Evolutionary conservation across 305 asterid species (phyloP).

Genomic region (Solanum hybrid): DNA sequence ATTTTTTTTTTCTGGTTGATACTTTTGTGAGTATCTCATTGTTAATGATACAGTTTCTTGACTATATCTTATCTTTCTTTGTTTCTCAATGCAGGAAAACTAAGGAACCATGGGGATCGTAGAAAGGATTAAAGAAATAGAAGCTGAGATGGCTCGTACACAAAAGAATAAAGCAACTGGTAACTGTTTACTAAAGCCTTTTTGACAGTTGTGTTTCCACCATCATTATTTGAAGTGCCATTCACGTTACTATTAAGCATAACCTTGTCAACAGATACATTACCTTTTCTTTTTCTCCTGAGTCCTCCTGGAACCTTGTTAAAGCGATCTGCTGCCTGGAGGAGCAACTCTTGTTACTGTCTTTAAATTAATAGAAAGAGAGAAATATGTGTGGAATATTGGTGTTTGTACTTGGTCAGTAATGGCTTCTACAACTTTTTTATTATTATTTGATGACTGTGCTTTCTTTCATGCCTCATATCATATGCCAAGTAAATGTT

Average conservation of each 20-base stretch:
- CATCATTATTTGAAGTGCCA: background rate
- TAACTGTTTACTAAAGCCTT: background rate
- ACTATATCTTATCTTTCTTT: background rate
- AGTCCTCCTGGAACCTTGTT: background rate
- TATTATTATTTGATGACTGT: background rate
- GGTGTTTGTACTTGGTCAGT: background rate
- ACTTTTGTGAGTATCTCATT: background rate
- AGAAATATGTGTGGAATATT: background rate
- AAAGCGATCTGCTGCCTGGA: background rate
- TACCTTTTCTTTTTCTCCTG: background rate
- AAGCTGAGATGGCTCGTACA: slow-evolving; percentile 95
- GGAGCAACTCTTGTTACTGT: background rate
- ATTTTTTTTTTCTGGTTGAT: background rate
- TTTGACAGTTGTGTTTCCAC: background rate
- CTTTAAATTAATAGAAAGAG: background rate
- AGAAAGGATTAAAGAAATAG: slow-evolving; percentile 83
- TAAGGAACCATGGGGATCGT: slow-evolving; percentile 68
- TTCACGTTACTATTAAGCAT: background rate
- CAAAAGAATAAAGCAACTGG: slow-evolving; percentile 84
- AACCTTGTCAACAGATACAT: background rate
- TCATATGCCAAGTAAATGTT: background rate
- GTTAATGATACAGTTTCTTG: background rate
- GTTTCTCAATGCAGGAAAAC: slow-evolving; percentile 24
- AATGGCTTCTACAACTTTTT: background rate
- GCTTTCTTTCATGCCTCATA: background rate